Evolutionary conservation across 176 grass and related monocot species (phyloP).

Genomic region (Neostapfia colusana): DNA sequence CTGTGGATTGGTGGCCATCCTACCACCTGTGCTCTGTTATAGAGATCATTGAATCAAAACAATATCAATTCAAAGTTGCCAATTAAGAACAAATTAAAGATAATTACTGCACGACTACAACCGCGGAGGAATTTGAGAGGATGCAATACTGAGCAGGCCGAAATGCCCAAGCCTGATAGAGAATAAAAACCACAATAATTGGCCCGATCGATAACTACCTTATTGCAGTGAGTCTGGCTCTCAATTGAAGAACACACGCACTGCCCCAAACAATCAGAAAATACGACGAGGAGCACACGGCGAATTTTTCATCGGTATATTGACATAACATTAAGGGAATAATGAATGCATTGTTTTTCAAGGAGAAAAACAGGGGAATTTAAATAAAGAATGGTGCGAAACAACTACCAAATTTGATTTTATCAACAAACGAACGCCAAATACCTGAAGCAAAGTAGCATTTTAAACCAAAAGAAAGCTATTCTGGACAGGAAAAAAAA

Average conservation of each 20-base stretch:
- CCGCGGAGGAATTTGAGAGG: not conserved
- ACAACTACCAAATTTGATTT: not conserved
- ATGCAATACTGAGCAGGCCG: not conserved
- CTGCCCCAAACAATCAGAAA: not conserved
- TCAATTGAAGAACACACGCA: conserved; percentile 6
- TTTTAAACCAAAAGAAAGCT: not conserved
- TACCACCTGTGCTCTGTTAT: conserved; percentile 73
- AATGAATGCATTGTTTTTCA: not conserved
- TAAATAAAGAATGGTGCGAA: not conserved
- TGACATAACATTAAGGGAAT: not conserved
- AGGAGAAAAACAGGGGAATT: not conserved
- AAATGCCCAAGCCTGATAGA: conserved; percentile 13
- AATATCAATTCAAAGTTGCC: not conserved
- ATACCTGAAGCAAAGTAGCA: not conserved
- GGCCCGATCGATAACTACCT: not conserved
- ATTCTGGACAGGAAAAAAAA: not conserved
- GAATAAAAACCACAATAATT: not conserved
- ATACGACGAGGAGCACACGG: not conserved
- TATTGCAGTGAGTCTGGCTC: not conserved
- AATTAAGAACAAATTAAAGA: not conserved
- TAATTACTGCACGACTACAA: conserved; percentile 12
- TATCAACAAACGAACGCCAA: not conserved
- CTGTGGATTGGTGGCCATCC: conserved; percentile 88
- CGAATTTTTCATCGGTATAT: not conserved
- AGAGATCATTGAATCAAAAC: conserved; percentile 17